A percentile compares a stretch with the other conserved stretches of the same genome.
Evolutionary conservation across 768 basidiomycete species (phyloP).

Genomic region (Suillus sp.): DNA sequence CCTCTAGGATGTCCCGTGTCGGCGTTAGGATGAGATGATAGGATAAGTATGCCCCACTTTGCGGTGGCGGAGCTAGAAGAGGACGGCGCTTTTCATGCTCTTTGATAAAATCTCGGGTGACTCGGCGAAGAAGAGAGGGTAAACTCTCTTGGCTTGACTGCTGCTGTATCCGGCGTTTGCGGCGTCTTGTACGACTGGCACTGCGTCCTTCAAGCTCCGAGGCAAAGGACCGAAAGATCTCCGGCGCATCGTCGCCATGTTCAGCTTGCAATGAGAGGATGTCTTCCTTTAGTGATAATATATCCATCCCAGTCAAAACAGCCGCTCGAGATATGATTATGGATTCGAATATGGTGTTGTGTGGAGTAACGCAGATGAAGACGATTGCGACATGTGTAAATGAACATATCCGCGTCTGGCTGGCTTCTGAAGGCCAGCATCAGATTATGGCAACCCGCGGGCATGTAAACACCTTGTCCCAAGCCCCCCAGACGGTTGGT

Average conservation of each 20-base stretch:
- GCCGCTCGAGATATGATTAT: neutral
- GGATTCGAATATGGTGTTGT: neutral
- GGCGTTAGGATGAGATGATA: constrained; percentile 45
- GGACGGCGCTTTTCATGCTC: constrained; percentile 27
- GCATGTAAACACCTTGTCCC: constrained; percentile 23
- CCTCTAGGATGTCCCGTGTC: constrained; percentile 40
- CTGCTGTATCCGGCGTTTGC: neutral
- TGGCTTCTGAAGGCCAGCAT: constrained; percentile 33
- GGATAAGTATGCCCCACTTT: constrained; percentile 29
- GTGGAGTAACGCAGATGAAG: constrained; percentile 24
- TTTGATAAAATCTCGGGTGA: constrained; percentile 21
- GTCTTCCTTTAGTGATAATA: constrained; percentile 19
- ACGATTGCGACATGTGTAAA: constrained; percentile 19
- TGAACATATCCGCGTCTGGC: constrained; percentile 31
- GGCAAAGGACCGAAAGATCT: constrained; percentile 29
- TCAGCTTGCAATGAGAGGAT: constrained; percentile 24
- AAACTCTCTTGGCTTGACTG: constrained; percentile 9
- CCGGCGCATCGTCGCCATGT: constrained; percentile 21
- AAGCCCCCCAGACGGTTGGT: constrained; percentile 24
- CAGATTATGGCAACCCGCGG: constrained; percentile 32
- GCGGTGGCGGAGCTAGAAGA: constrained; percentile 25
- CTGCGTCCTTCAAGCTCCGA: constrained; percentile 21
- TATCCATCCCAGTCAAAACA: constrained; percentile 25
- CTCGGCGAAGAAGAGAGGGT: constrained; percentile 22
- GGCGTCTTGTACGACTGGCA: neutral